phyloP scores from a whole-genome alignment of 73 alveolate species.

The Durusdinium trenchii region DNA sequence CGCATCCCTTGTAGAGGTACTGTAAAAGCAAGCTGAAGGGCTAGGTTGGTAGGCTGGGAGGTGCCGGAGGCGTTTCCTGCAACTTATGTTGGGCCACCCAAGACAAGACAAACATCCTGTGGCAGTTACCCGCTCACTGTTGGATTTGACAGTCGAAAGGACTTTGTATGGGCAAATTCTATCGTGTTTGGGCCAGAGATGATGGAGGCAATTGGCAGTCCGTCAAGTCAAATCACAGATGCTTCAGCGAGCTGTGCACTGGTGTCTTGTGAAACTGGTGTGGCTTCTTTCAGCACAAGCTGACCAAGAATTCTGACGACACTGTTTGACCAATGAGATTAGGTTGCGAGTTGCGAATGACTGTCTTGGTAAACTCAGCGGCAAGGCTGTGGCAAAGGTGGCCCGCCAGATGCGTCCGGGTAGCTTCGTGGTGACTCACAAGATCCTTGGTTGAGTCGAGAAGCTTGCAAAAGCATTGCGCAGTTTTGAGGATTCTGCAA shows the following conservation, averaged over 20 bases:
- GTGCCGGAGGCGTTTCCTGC: no score
- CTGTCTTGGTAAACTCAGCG: neutral
- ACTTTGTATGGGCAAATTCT: conserved; percentile 80
- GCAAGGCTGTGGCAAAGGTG: conserved; percentile 39
- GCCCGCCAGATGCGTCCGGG: conserved; percentile 89
- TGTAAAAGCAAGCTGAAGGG: no score
- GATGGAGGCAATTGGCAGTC: conserved; percentile 51
- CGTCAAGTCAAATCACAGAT: neutral
- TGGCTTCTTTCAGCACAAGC: no score
- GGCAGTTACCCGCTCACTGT: no score
- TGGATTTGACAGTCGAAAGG: no score
- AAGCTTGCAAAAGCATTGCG: neutral
- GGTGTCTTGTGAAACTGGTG: no score
- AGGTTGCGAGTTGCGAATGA: neutral
- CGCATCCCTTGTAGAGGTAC: no score
- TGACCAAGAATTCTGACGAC: neutral
- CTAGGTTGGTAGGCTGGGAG: no score
- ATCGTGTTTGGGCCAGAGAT: conserved; percentile 30
- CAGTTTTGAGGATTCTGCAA: neutral
- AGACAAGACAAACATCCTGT: no score
- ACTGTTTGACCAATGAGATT: neutral
- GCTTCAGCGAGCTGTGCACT: neutral
- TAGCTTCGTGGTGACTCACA: conserved; percentile 30
- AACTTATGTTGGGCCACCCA: no score
- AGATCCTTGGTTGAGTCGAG: neutral